A percentile compares a stretch with the other conserved stretches of the same genome.
Evolutionary conservation across 768 basidiomycete species (phyloP).

Genomic region (Pisolithus orientalis): DNA sequence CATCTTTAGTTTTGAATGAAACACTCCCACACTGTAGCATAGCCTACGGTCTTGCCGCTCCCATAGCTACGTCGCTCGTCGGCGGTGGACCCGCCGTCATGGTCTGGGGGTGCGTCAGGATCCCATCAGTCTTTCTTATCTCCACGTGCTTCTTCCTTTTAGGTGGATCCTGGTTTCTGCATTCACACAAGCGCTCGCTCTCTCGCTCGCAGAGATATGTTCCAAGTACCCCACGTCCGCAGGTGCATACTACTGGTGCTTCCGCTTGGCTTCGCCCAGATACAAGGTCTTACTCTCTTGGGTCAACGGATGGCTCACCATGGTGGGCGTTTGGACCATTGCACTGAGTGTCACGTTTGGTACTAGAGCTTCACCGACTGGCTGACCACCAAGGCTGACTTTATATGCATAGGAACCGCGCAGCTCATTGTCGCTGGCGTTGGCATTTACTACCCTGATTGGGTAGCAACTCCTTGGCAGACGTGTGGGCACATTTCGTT

Average conservation of each 20-base stretch:
- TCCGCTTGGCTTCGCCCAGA: slow-evolving; percentile 48
- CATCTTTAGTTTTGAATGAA: not conserved
- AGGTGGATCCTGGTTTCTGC: slow-evolving; percentile 50
- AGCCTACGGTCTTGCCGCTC: slow-evolving; percentile 54
- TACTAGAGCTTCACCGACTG: not conserved
- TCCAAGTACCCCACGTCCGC: slow-evolving; percentile 58
- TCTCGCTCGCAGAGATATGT: slow-evolving; percentile 53
- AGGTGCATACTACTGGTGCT: slow-evolving; percentile 64
- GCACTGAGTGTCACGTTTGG: slow-evolving; percentile 64
- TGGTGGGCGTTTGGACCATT: slow-evolving; percentile 65
- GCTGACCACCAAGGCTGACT: not conserved
- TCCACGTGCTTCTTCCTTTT: not conserved
- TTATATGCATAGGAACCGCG: slow-evolving; percentile 38
- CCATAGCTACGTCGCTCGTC: slow-evolving; percentile 48
- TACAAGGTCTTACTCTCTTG: slow-evolving; percentile 50
- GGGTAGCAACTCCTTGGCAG: slow-evolving; percentile 54
- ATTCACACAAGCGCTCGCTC: slow-evolving; percentile 41
- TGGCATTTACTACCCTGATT: slow-evolving; percentile 52
- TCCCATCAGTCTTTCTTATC: no score
- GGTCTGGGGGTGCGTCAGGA: slow-evolving; percentile 44
- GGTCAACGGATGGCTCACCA: slow-evolving; percentile 64
- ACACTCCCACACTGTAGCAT: slow-evolving; percentile 2
- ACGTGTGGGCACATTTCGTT: slow-evolving; percentile 36
- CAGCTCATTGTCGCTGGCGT: slow-evolving; percentile 56
- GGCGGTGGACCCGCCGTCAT: slow-evolving; percentile 52